A percentile compares a stretch with the other conserved stretches of the same genome.
phyloP scores from a whole-genome alignment of 306 rosid genomes.

The Medicago ruthenica region DNA sequence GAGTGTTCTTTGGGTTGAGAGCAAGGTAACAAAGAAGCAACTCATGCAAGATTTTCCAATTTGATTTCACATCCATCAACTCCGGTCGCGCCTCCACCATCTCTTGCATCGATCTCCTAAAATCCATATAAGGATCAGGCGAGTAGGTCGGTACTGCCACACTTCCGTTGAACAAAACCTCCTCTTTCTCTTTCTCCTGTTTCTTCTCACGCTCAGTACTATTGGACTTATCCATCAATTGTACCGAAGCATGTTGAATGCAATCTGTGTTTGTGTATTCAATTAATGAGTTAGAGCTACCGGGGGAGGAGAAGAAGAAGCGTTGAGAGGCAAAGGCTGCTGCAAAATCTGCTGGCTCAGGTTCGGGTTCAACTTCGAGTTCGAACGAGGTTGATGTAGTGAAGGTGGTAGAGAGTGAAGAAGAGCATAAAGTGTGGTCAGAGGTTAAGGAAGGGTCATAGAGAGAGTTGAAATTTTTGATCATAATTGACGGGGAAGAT shows the following conservation, averaged over 20 bases:
- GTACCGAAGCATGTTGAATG: background rate
- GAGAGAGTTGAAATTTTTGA: constrained; percentile 87
- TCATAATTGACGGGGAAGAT: constrained; percentile 44
- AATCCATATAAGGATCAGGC: constrained; percentile 86
- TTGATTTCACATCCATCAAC: constrained; percentile 56
- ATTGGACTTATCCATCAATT: background rate
- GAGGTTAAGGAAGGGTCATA: constrained; percentile 52
- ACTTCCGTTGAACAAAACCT: constrained; percentile 56
- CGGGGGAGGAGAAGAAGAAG: constrained; percentile 93
- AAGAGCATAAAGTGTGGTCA: constrained; percentile 43
- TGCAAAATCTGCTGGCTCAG: constrained; percentile 56
- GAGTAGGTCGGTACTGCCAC: constrained; percentile 78
- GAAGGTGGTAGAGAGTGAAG: constrained; percentile 42
- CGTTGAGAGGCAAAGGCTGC: constrained; percentile 83
- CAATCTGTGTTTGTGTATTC: constrained; percentile 43
- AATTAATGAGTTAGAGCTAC: constrained; percentile 82
- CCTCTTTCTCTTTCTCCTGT: background rate
- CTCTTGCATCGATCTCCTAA: constrained; percentile 90
- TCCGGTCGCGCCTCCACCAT: constrained; percentile 90
- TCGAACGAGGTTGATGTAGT: constrained; percentile 18
- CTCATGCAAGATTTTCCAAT: constrained; percentile 81
- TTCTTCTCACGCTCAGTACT: background rate
- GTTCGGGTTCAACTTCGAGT: constrained; percentile 31
- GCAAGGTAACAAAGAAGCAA: constrained; percentile 85
- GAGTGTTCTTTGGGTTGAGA: constrained; percentile 76